Evolutionary conservation across 2,329 filamentous ascomycete species (phyloP).

Genomic region (Aspergillus brasiliensis): DNA sequence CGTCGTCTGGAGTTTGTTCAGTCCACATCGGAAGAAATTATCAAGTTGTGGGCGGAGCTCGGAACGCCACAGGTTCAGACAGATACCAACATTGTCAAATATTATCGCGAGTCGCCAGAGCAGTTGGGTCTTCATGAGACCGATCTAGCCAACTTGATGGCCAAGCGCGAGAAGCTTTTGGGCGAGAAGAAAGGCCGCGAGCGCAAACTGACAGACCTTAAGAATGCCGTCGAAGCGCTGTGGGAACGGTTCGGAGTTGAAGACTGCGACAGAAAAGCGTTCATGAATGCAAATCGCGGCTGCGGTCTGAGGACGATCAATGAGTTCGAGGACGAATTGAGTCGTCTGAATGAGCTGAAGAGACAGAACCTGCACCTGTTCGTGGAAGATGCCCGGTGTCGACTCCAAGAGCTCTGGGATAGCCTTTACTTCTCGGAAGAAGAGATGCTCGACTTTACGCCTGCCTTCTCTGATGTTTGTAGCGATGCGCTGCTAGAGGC

Average conservation of each 20-base stretch:
- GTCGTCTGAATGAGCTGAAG: slow-evolving; percentile 86
- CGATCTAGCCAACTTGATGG: slow-evolving; percentile 72
- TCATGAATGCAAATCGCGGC: slow-evolving; percentile 83
- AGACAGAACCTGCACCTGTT: slow-evolving; percentile 93
- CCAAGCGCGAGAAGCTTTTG: slow-evolving; percentile 76
- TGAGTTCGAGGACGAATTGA: slow-evolving; percentile 90
- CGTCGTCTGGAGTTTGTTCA: slow-evolving; percentile 77
- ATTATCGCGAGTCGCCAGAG: slow-evolving; percentile 87
- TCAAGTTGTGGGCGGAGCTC: slow-evolving; percentile 93
- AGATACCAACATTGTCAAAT: slow-evolving; percentile 81
- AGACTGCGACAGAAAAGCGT: slow-evolving; percentile 77
- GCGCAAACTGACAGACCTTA: slow-evolving; percentile 74
- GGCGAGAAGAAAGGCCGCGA: slow-evolving; percentile 89
- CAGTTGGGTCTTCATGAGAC: slow-evolving; percentile 90
- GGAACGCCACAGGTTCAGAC: slow-evolving; percentile 93
- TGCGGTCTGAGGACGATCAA: slow-evolving; percentile 91
- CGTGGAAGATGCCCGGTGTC: slow-evolving; percentile 88
- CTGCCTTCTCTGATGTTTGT: slow-evolving; percentile 95
- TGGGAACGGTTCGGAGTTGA: slow-evolving; percentile 89
- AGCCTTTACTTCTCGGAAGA: slow-evolving; percentile 92
- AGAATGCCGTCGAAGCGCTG: slow-evolving; percentile 74
- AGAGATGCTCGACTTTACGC: slow-evolving; percentile 97
- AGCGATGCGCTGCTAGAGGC: slow-evolving; percentile 93
- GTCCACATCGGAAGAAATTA: slow-evolving; percentile 76
- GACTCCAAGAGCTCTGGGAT: slow-evolving; percentile 95